Base-by-base conservation (phyloP, 2,329 filamentous ascomycete species). In the Aspergillus novoparasiticus region DNA sequence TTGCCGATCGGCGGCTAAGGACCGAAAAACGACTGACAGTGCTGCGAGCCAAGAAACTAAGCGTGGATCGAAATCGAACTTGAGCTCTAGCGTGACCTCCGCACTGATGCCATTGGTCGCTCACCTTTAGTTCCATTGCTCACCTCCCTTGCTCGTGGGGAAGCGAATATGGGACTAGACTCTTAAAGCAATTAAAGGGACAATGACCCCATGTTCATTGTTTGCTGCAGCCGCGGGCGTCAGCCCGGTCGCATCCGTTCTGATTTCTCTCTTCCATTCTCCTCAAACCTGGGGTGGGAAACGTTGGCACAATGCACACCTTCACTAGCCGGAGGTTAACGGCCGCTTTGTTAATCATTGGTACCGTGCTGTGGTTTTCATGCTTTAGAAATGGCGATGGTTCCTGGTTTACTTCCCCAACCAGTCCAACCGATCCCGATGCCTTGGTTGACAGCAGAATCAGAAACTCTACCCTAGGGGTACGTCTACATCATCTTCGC, bases 391-490 rank as follows among this genome's bases (percentile, higher is more conserved):
- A 54, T 23, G 50, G 30, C 6, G 50, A 30, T 16, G 46, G 28
- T 19, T 36, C n/a, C 19, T 54, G 50, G 50, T 23, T 54, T 6
- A 9, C 50, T 23, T 34, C 32, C 30, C 4, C 16, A n/a, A 30
- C 19, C 5, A 4, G 2, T 10, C 4, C 16, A n/a, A 30, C 19
- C 5, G 2, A 1, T 10, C 19, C 21, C 9, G 30, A 54, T 11
- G 16, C 50, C 10, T 23, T 54, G 50, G 19, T 54, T 6, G 45
- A 50, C 11, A 41, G 21, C 11, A 12, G 19, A 9, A 23, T 36
- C n/a, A n/a, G 46, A 12, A 59, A 59, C 50, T 19, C 57, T 32
- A 59, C 45, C 14, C 34, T 59, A 9, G 57, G 57, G 41, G 57
- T 59, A 51, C 10, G 45, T 54, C 19, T 2, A 14, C 19, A 14